Percentiles rank a stretch among this genome's conserved stretches.
These are phyloP conservation scores for Byssoonygena ceratinophila DNA, from an alignment of 2,329 filamentous ascomycete genomes.

Conservation along the genomic window DNA sequence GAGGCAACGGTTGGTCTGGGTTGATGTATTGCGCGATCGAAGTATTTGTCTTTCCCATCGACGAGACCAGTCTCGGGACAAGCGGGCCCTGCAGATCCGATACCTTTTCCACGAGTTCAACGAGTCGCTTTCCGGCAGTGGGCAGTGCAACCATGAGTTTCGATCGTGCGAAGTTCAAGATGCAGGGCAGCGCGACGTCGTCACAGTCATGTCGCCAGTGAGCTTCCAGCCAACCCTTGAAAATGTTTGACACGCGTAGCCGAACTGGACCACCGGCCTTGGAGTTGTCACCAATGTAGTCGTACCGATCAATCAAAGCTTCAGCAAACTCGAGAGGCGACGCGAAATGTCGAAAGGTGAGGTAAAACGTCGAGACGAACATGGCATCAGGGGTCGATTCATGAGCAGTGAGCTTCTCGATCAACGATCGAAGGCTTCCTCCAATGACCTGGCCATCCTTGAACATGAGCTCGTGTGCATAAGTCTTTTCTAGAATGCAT, in stretches of 20 bases:
- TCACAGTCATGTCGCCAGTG: conserved; percentile 85
- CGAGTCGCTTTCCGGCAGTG: conserved; percentile 65
- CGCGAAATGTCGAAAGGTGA: conserved; percentile 90
- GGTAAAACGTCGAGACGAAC: conserved; percentile 89
- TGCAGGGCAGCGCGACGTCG: conserved; percentile 60
- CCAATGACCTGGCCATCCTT: conserved; percentile 93
- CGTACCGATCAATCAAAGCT: conserved; percentile 78
- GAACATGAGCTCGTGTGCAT: conserved; percentile 82
- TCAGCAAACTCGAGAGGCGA: conserved; percentile 68
- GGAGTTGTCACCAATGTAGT: conserved; percentile 73
- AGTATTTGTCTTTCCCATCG: conserved; percentile 77
- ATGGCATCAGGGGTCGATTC: conserved; percentile 83
- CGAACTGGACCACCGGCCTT: conserved; percentile 69
- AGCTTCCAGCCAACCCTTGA: conserved; percentile 95
- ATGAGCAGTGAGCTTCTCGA: conserved; percentile 89
- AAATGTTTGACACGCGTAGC: conserved; percentile 84
- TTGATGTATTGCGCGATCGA: conserved; percentile 60
- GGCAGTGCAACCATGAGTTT: conserved; percentile 60
- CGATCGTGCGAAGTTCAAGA: conserved; percentile 67
- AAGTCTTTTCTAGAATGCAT: conserved; percentile 82
- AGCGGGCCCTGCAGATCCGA: conserved; percentile 60
- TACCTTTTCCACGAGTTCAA: conserved; percentile 71
- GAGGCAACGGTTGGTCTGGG: conserved; percentile 60
- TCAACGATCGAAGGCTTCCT: conserved; percentile 75
- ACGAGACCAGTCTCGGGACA: conserved; percentile 72